Evolutionary conservation across 148 eudicot genomes (phyloP).

Genomic region (Arbutus unedo): DNA sequence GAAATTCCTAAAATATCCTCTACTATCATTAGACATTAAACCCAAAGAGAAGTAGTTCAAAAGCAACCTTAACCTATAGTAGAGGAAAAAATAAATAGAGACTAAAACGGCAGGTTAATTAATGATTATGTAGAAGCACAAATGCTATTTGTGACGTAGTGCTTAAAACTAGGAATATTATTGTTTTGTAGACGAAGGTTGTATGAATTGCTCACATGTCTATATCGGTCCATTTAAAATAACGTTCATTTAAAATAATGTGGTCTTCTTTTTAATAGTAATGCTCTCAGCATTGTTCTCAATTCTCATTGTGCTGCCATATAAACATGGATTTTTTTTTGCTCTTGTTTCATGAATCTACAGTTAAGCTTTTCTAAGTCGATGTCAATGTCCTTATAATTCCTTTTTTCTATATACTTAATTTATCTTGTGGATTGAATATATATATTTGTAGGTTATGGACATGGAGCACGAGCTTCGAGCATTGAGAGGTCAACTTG

Average conservation of each 20-base stretch:
- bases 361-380: neutral
- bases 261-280: neutral
- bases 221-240: neutral
- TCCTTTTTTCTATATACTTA: neutral
- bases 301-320: conserved; percentile 6
- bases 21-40: neutral
- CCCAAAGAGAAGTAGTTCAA: neutral
- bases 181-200: neutral
- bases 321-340: neutral
- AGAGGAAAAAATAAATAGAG: neutral
- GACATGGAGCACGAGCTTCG: conserved; percentile 98
- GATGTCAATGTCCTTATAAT: neutral
- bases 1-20: neutral
- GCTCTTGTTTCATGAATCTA: neutral
- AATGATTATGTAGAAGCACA: neutral
- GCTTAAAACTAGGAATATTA: neutral
- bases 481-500: conserved; percentile 83
- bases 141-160: neutral
- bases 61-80: neutral
- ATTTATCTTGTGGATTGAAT: conserved; percentile 10
- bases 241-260: neutral
- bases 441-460: conserved; percentile 73
- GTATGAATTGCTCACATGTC: neutral
- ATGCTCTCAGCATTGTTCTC: neutral
- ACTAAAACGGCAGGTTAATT: neutral